These are phyloP conservation scores for Leucosporidium creatinivorum DNA, from an alignment of 768 basidiomycete genomes.

Conservation along the genomic window DNA sequence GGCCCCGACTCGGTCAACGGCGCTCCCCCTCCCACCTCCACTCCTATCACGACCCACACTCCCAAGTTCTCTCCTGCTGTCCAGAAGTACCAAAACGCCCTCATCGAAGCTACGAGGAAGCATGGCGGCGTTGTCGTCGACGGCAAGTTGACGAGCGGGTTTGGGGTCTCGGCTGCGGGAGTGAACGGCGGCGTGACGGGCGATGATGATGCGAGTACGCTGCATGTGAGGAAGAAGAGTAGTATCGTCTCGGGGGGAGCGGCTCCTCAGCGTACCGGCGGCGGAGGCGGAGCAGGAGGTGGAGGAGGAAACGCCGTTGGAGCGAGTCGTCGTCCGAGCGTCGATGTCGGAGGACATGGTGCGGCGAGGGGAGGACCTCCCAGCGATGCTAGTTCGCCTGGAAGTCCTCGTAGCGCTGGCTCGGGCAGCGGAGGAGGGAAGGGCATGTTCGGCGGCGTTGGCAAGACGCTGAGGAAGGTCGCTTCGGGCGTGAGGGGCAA, in stretches of 20 bases:
- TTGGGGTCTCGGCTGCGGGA: no score
- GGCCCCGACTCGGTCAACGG: no score
- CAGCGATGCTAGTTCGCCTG: no score
- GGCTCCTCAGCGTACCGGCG: not conserved
- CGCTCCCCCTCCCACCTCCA: no score
- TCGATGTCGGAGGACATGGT: not conserved
- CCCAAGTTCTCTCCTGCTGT: not conserved
- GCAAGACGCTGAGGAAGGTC: not conserved
- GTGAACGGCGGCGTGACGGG: no score
- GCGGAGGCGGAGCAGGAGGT: not conserved
- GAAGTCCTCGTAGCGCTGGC: not conserved
- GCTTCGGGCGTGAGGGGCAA: not conserved
- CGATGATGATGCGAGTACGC: no score
- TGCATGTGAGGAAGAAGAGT: no score
- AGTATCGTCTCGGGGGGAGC: not conserved
- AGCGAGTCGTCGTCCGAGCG: not conserved
- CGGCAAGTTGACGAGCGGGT: no score
- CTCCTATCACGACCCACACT: no score
- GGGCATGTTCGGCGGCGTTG: not conserved
- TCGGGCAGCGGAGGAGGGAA: not conserved
- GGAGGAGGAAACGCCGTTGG: not conserved
- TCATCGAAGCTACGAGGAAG: not conserved
- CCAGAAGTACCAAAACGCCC: not conserved
- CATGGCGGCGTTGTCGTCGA: no score
- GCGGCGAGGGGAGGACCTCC: no score